These are phyloP conservation scores for Ogataea paradorogensis DNA, from an alignment of 805 yeast species.

Conservation along the genomic window DNA sequence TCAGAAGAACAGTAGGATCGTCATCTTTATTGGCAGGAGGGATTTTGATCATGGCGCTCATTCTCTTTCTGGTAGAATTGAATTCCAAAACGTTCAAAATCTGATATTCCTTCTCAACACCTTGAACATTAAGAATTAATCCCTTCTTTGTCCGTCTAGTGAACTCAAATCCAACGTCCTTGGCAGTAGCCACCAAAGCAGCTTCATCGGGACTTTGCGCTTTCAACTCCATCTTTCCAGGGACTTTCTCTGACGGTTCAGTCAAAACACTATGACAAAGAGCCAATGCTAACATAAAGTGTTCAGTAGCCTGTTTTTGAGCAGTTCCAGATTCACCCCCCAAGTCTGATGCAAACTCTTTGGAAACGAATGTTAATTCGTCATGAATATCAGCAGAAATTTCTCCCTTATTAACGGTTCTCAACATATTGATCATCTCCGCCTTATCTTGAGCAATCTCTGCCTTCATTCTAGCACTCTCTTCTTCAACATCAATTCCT, in stretches of 20 bases:
- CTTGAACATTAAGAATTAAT: slow-evolving; percentile 63
- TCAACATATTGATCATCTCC: slow-evolving; percentile 52
- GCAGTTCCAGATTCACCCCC: slow-evolving; percentile 45
- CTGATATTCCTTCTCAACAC: slow-evolving; percentile 67
- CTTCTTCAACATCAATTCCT: slow-evolving; percentile 71
- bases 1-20: slow-evolving; percentile 58
- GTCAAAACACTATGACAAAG: slow-evolving; percentile 76
- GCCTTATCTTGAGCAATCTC: slow-evolving; percentile 56
- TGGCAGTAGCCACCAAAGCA: slow-evolving; percentile 77
- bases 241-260: slow-evolving; percentile 61
- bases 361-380: slow-evolving; percentile 68
- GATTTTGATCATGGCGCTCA: slow-evolving; percentile 76
- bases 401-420: slow-evolving; percentile 33
- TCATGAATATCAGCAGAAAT: slow-evolving; percentile 41
- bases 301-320: slow-evolving; percentile 62
- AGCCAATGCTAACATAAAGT: slow-evolving; percentile 73
- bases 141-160: slow-evolving; percentile 67
- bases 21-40: slow-evolving; percentile 47
- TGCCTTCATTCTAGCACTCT: slow-evolving; percentile 48
- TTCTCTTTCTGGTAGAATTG: slow-evolving; percentile 82
- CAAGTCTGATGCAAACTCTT: slow-evolving; percentile 62
- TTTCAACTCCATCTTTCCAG: slow-evolving; percentile 53
- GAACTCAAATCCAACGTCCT: slow-evolving; percentile 72
- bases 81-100: slow-evolving; percentile 70
- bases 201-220: slow-evolving; percentile 90